phyloP scores from a whole-genome alignment of 148 eudicot genomes.

The Vaccinium corymbosum region DNA sequence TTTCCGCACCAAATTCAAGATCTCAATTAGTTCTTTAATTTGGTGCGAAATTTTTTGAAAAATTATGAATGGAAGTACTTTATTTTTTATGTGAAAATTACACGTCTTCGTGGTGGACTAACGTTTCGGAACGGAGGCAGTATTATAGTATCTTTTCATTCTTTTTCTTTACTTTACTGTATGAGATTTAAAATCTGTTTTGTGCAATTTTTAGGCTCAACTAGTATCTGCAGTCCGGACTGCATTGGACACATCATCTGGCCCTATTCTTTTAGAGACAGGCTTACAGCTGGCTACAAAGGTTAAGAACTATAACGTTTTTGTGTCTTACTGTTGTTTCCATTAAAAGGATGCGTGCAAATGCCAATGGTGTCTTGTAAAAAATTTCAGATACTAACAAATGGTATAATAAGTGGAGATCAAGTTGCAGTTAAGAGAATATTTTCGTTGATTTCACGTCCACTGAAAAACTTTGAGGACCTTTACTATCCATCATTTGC shows the following conservation, averaged over 20 bases:
- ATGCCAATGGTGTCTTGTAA: constrained; percentile 14
- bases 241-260: constrained; percentile 79
- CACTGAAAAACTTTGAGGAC: constrained; percentile 83
- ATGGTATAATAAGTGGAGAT: constrained; percentile 85
- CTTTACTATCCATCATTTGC: constrained; percentile 98
- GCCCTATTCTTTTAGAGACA: constrained; percentile 87
- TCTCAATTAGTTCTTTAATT: too few relatives aligned
- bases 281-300: constrained; percentile 95
- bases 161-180: background rate
- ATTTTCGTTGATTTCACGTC: constrained; percentile 84
- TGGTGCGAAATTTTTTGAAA: too few relatives aligned
- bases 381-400: constrained; percentile 66
- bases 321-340: background rate
- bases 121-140: too few relatives aligned
- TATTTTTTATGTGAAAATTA: too few relatives aligned
- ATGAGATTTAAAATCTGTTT: background rate
- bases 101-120: too few relatives aligned
- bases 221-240: constrained; percentile 94
- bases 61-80: too few relatives aligned
- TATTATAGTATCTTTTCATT: background rate
- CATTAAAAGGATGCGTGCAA: constrained; percentile 8
- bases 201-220: constrained; percentile 60
- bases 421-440: constrained; percentile 84
- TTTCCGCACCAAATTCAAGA: too few relatives aligned
- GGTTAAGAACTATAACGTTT: constrained; percentile 35